A percentile compares a stretch with the other conserved stretches of the same genome.
Evolutionary conservation across 148 eudicot genomes (phyloP).

Genomic region (Drosera capensis): DNA sequence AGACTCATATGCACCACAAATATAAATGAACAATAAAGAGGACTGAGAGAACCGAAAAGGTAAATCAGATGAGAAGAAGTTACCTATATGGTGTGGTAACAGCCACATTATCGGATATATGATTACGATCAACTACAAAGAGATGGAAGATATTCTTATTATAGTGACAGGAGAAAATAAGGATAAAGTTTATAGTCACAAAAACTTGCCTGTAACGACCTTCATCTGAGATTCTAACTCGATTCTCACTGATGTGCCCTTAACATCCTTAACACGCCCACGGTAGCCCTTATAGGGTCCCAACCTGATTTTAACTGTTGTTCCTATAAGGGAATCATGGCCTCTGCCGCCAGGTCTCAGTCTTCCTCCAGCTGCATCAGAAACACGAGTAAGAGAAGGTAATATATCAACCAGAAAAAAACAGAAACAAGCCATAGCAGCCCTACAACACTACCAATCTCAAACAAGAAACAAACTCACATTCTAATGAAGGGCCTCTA

Average conservation of each 20-base stretch:
- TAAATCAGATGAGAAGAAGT: constrained; percentile 1
- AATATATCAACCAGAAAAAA: not conserved
- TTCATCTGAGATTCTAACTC: constrained; percentile 93
- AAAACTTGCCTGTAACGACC: constrained; percentile 68
- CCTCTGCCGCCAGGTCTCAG: constrained; percentile 91
- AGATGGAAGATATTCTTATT: not conserved
- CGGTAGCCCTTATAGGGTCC: constrained; percentile 90
- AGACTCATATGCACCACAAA: constrained; percentile 2
- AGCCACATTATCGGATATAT: constrained; percentile 60
- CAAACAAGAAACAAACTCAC: constrained; percentile 26
- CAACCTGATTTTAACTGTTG: constrained; percentile 52
- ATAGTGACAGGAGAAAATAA: not conserved
- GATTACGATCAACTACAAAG: constrained; percentile 66
- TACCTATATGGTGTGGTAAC: constrained; percentile 81
- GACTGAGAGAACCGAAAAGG: not conserved
- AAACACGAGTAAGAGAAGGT: not conserved
- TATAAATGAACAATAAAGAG: not conserved
- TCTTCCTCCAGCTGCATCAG: constrained; percentile 59
- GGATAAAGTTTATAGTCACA: not conserved
- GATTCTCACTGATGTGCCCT: constrained; percentile 66
- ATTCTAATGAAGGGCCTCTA: constrained; percentile 47
- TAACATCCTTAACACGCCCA: constrained; percentile 80
- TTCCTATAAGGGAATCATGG: constrained; percentile 76
- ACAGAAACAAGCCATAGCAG: not conserved
- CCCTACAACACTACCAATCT: not conserved